These are phyloP conservation scores for Phytophthora lateralis DNA, from an alignment of 352 stramenopile genomes.

Conservation along the genomic window DNA sequence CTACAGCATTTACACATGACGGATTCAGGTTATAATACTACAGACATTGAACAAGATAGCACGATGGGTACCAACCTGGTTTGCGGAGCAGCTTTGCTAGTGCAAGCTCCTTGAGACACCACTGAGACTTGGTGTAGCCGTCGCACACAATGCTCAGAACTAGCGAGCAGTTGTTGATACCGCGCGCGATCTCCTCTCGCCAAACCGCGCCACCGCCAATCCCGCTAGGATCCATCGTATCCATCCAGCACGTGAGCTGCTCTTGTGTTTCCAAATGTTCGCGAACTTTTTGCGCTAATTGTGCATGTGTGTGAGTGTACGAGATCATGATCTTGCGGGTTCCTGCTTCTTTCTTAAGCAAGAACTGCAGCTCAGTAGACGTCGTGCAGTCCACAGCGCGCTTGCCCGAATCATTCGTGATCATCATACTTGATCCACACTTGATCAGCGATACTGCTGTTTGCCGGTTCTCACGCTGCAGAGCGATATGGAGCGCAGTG, in stretches of 20 bases:
- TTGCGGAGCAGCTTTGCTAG: conserved; percentile 77
- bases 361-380: conserved; percentile 77
- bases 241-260: conserved; percentile 80
- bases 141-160: conserved; percentile 77
- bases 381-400: conserved; percentile 83
- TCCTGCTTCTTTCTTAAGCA: conserved; percentile 74
- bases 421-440: conserved; percentile 73
- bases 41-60: not conserved
- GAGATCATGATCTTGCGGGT: conserved; percentile 85
- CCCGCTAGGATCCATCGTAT: conserved; percentile 81
- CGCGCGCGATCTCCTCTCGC: conserved; percentile 81
- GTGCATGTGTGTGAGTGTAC: conserved; percentile 74
- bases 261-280: conserved; percentile 65
- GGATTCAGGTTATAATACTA: not conserved
- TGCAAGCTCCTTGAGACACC: conserved; percentile 83
- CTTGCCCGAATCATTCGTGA: conserved; percentile 62
- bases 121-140: conserved; percentile 76
- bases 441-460: conserved; percentile 76
- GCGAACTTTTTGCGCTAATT: conserved; percentile 65
- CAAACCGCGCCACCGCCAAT: conserved; percentile 80
- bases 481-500: conserved; percentile 75
- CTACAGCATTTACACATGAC: conserved; percentile 22
- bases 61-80: conserved; percentile 34
- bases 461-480: conserved; percentile 69
- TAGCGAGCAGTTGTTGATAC: conserved; percentile 74